Conservation (phyloP, 179 eudicot genomes). For the Sideroxylon spinosum region DNA sequence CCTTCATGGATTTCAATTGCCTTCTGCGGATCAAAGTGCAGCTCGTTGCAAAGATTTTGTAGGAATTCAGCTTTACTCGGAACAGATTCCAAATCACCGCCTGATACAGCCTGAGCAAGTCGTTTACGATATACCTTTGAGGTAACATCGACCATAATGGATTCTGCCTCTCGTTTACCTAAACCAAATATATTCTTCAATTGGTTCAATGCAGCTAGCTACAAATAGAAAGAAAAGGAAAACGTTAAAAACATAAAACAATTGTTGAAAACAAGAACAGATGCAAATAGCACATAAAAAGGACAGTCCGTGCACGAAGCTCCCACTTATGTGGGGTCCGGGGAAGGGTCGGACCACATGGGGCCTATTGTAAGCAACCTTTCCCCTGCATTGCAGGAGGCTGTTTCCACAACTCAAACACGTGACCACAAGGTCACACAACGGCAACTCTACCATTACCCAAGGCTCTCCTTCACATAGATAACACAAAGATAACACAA, state of each 20-base stretch:
- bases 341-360: no score
- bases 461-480: no score
- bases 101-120: conserved; percentile 67
- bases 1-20: conserved; percentile 89
- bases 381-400: no score
- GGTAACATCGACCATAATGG: conserved; percentile 61
- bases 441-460: no score
- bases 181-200: conserved; percentile 88
- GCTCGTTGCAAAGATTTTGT: conserved; percentile 72
- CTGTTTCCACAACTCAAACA: no score
- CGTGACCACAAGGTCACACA: no score
- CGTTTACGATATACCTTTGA: conserved; percentile 72
- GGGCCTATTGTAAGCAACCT: no score
- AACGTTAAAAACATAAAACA: neutral
- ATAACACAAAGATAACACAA: no score
- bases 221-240: conserved; percentile 21
- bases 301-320: no score
- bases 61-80: conserved; percentile 88
- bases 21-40: conserved; percentile 74
- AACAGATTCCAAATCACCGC: conserved; percentile 69
- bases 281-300: neutral
- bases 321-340: no score
- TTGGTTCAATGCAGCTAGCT: conserved; percentile 77
- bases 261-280: neutral
- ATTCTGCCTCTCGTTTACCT: conserved; percentile 86